Percentiles rank a stretch among this genome's conserved stretches.
Conservation (phyloP, 345 rosid genomes). For the Eucalyptus tenuipes region DNA sequence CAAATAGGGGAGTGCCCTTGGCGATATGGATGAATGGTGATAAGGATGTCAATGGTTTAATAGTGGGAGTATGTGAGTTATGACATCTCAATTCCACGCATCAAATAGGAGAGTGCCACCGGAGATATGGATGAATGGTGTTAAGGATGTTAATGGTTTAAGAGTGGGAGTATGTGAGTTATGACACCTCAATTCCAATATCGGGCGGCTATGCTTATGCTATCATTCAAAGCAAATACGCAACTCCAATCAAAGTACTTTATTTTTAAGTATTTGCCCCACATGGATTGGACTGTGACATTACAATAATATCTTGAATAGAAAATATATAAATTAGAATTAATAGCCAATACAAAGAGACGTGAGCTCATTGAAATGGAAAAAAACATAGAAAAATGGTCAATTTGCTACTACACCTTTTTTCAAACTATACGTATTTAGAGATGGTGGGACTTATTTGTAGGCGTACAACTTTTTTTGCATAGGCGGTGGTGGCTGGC, state of each 20-base stretch:
- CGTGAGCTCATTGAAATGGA: neutral
- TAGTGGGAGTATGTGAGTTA: neutral
- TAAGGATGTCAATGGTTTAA: neutral
- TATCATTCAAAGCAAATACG: neutral
- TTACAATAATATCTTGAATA: neutral
- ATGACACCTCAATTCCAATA: neutral
- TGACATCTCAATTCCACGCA: neutral
- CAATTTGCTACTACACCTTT: neutral
- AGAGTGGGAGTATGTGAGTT: neutral
- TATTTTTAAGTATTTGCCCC: rapidly evolving
- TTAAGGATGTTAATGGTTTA: neutral
- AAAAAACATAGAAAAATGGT: too few relatives aligned
- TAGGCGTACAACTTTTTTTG: too few relatives aligned
- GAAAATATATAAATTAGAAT: neutral
- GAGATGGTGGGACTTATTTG: neutral
- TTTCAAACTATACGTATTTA: neutral
- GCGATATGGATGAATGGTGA: neutral
- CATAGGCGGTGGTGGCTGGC: too few relatives aligned
- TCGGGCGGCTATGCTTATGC: neutral
- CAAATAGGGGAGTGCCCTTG: neutral
- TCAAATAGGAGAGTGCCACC: neutral
- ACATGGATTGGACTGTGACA: neutral
- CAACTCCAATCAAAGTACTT: neutral
- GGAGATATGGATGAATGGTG: neutral
- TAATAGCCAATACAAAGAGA: neutral